phyloP scores from a whole-genome alignment of 176 grass and related monocot species.

The Oryza punctata region DNA sequence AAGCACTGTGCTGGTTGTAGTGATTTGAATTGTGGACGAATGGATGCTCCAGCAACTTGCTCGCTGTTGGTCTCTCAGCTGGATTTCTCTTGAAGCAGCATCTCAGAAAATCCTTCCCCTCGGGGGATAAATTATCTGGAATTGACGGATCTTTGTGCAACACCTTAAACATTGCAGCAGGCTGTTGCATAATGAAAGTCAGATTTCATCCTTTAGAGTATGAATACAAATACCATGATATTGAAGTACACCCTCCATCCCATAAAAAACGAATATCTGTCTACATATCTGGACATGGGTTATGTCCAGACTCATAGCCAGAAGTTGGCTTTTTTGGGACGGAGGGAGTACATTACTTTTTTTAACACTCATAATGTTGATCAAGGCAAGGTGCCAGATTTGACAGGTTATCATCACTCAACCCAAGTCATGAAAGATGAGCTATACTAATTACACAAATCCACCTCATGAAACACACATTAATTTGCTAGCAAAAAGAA shows the following conservation, averaged over 20 bases:
- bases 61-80: conserved; percentile 66
- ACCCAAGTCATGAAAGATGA: neutral
- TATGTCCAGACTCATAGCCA: no score
- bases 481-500: conserved; percentile 13
- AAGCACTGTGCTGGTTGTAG: conserved; percentile 50
- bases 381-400: neutral
- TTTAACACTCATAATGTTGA: conserved; percentile 25
- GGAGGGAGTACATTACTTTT: conserved; percentile 21
- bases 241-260: no score
- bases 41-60: conserved; percentile 61
- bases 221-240: neutral
- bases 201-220: conserved; percentile 39
- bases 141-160: conserved; percentile 67
- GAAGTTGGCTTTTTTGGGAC: no score
- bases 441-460: conserved; percentile 23
- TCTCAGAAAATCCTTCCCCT: conserved; percentile 85
- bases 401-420: conserved; percentile 19
- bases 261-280: no score
- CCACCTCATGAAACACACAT: conserved; percentile 19
- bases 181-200: conserved; percentile 46
- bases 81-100: conserved; percentile 87
- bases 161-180: conserved; percentile 92
- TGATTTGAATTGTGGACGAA: conserved; percentile 59
- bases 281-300: no score
- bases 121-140: conserved; percentile 60